Evolutionary conservation across 768 basidiomycete genomes (phyloP).

Genomic region (Amanita jacksonii): DNA sequence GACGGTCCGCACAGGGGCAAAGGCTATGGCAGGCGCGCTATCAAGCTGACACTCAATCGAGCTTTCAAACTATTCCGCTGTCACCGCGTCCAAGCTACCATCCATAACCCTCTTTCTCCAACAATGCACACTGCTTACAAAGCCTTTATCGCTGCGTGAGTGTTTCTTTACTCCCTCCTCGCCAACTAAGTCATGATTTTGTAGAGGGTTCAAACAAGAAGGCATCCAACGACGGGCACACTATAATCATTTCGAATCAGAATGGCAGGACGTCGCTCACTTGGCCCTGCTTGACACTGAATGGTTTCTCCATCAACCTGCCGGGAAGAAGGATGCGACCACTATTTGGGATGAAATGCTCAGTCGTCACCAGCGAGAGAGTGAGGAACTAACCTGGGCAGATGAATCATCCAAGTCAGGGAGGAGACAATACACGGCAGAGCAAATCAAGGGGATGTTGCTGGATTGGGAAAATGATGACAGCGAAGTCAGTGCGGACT

Average conservation of each 20-base stretch:
- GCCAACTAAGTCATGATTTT: not conserved
- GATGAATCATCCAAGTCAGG: no score
- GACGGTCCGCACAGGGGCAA: conserved; percentile 23
- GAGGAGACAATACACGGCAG: not conserved
- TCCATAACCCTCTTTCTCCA: conserved; percentile 45
- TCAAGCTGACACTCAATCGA: conserved; percentile 32
- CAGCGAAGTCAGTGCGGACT: no score
- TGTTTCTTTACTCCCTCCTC: not conserved
- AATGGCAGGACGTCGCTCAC: conserved; percentile 54
- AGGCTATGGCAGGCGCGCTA: conserved; percentile 37
- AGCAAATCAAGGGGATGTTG: not conserved
- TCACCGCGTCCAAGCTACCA: conserved; percentile 46
- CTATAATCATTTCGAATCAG: conserved; percentile 29
- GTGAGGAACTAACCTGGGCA: not conserved
- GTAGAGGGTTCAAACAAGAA: conserved; percentile 54
- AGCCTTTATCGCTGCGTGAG: conserved; percentile 1
- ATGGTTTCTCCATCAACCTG: conserved; percentile 31
- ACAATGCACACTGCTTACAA: conserved; percentile 15
- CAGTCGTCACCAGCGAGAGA: conserved; percentile 38
- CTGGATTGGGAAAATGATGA: not conserved
- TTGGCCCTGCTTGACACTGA: conserved; percentile 55
- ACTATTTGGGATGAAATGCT: conserved; percentile 58
- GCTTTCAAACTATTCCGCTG: conserved; percentile 37
- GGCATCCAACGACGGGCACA: conserved; percentile 51
- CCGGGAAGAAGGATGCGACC: conserved; percentile 14